Conservation (phyloP, 176 grass and related monocot species). For the bread wheat (Triticum aestivum) region DNA sequence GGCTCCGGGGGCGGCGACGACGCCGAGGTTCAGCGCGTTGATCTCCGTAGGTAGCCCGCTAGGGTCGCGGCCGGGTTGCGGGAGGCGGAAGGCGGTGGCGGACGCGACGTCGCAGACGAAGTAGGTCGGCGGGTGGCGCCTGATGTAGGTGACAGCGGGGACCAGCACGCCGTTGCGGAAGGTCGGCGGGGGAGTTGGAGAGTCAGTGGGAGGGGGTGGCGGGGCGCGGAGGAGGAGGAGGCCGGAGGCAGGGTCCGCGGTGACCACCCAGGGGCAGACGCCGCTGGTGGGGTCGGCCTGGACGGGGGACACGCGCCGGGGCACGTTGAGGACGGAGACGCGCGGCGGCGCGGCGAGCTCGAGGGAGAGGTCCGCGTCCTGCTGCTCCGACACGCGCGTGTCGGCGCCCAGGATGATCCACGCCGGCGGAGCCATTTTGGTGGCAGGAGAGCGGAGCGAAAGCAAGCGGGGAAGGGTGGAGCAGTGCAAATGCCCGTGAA, state of each 20-base stretch:
- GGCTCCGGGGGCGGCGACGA: background rate
- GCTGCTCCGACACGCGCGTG: background rate
- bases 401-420: background rate
- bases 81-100: background rate
- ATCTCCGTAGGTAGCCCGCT: background rate
- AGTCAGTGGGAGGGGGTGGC: background rate
- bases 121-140: background rate
- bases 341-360: background rate
- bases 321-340: background rate
- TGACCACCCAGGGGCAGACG: background rate
- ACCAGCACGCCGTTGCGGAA: background rate
- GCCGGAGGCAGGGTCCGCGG: background rate
- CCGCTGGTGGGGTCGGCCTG: background rate
- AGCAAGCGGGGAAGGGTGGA: background rate
- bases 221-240: background rate
- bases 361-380: constrained; percentile 1
- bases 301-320: background rate
- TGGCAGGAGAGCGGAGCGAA: background rate
- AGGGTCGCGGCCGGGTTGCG: background rate
- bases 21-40: background rate
- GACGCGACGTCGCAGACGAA: background rate
- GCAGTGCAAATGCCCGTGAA: background rate
- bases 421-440: background rate
- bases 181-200: background rate
- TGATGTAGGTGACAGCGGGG: accelerated